phyloP scores from a whole-genome alignment of 257 asterid species.

The Salvia miltiorrhiza region DNA sequence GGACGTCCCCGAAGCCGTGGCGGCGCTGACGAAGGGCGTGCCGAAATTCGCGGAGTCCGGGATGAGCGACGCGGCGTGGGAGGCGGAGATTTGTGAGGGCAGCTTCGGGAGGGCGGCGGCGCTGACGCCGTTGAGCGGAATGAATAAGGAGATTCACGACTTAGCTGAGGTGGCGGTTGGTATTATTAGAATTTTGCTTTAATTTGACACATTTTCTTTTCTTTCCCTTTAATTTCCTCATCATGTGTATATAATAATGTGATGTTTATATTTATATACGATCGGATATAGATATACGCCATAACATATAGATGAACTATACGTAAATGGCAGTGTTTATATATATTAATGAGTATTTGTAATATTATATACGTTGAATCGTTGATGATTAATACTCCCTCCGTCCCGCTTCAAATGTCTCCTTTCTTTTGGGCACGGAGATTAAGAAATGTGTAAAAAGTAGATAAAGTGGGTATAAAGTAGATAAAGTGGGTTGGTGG shows the following conservation, averaged over 20 bases:
- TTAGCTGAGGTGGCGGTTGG: conserved; percentile 41
- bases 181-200: conserved; percentile 38
- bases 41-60: conserved; percentile 59
- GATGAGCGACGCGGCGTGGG: conserved; percentile 53
- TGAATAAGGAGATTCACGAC: conserved; percentile 33
- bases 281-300: neutral
- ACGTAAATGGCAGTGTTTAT: too few species aligned
- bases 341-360: too few species aligned
- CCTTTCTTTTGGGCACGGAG: too few species aligned
- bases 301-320: neutral
- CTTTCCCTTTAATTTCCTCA: neutral
- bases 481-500: too few species aligned
- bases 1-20: conserved; percentile 52
- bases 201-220: neutral
- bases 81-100: conserved; percentile 48
- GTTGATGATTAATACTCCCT: too few species aligned
- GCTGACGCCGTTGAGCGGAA: conserved; percentile 28
- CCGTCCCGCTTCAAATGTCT: too few species aligned
- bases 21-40: conserved; percentile 35
- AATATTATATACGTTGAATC: too few species aligned
- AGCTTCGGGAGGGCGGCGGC: conserved; percentile 19
- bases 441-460: too few species aligned
- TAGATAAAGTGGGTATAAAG: too few species aligned
- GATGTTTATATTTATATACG: neutral
- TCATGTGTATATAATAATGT: neutral